Evolutionary conservation across 768 basidiomycete species (phyloP).

Genomic region (Boletus edulis): DNA sequence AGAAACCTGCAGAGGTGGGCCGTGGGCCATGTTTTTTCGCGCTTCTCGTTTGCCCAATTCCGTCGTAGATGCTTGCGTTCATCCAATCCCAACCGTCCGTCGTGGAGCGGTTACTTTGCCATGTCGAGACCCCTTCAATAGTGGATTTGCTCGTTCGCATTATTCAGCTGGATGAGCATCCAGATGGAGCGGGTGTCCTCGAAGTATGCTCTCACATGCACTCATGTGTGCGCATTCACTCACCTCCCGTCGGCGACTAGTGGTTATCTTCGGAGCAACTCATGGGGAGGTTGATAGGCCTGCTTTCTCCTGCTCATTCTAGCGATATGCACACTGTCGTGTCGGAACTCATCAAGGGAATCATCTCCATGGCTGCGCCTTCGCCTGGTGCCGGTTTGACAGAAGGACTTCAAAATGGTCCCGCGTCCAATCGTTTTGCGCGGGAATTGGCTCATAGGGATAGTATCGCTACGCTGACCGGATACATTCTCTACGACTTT

Average conservation of each 20-base stretch:
- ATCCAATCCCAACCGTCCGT: slow-evolving; percentile 81
- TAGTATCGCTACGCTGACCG: slow-evolving; percentile 67
- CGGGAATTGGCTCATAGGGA: slow-evolving; percentile 78
- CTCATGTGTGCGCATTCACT: slow-evolving; percentile 27
- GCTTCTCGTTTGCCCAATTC: slow-evolving; percentile 13
- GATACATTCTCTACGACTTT: slow-evolving; percentile 76
- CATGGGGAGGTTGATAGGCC: slow-evolving; percentile 74
- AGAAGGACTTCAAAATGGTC: slow-evolving; percentile 64
- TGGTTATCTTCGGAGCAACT: slow-evolving; percentile 87
- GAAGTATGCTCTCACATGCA: slow-evolving; percentile 61
- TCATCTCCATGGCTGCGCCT: slow-evolving; percentile 91
- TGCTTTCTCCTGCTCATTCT: slow-evolving; percentile 76
- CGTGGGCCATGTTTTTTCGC: slow-evolving; percentile 8
- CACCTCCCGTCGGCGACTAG: slow-evolving; percentile 42
- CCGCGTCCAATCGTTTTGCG: slow-evolving; percentile 83
- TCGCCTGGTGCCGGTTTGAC: slow-evolving; percentile 75
- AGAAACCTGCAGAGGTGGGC: slow-evolving; percentile 86
- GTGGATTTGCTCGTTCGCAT: slow-evolving; percentile 90
- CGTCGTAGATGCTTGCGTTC: slow-evolving; percentile 83
- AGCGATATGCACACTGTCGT: slow-evolving; percentile 82
- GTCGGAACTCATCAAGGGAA: slow-evolving; percentile 88
- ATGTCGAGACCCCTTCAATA: slow-evolving; percentile 87
- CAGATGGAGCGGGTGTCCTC: slow-evolving; percentile 77
- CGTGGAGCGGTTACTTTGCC: slow-evolving; percentile 76
- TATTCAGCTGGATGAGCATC: slow-evolving; percentile 84